These are phyloP conservation scores for Rugonectria rugulosa DNA, from an alignment of 2,329 filamentous ascomycete genomes.

Conservation along the genomic window DNA sequence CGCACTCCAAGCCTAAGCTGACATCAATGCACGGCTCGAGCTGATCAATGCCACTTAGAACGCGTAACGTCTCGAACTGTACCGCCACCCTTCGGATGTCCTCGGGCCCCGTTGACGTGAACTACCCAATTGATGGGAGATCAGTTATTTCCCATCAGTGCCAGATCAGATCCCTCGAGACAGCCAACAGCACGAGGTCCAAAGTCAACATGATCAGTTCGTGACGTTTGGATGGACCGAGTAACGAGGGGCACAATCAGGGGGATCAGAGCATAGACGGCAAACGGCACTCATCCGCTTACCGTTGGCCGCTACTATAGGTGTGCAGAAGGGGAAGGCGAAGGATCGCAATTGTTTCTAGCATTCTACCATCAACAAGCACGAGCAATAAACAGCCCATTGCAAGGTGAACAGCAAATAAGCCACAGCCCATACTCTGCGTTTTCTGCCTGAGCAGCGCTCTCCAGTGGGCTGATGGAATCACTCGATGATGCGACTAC, in stretches of 20 bases:
- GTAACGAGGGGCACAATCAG: constrained; percentile 28
- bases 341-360: neutral
- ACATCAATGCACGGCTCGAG: too few species aligned
- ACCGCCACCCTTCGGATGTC: neutral
- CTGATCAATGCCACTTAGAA: neutral
- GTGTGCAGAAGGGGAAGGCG: too few species aligned
- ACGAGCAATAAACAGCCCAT: constrained; percentile 12
- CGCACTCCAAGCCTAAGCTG: too few species aligned
- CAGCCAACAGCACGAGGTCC: constrained; percentile 22
- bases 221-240: constrained; percentile 38
- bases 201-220: constrained; percentile 34
- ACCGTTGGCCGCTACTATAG: too few species aligned
- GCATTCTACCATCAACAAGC: neutral
- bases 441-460: neutral
- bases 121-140: neutral
- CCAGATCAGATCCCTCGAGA: neutral
- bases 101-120: neutral
- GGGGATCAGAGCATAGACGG: constrained; percentile 4
- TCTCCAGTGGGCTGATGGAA: constrained; percentile 18
- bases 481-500: constrained; percentile 21
- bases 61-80: neutral
- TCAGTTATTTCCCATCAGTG: neutral
- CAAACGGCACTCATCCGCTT: too few species aligned
- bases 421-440: neutral
- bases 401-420: neutral